Evolutionary conservation across 768 basidiomycete species (phyloP).

Genomic region (Chalciporus sphaerocephalus): DNA sequence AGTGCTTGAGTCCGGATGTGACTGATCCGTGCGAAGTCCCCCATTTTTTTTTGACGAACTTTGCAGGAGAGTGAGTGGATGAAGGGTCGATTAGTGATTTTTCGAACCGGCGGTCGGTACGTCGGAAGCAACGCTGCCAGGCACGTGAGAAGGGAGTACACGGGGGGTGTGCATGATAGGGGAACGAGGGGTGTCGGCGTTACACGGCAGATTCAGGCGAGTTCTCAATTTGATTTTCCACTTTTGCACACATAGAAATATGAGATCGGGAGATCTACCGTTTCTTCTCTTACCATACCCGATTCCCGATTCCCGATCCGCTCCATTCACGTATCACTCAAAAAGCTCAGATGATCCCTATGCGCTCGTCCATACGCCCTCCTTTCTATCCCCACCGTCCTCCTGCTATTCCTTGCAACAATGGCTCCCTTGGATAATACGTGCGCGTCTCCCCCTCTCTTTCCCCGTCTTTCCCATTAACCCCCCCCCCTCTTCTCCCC

Average conservation of each 20-base stretch:
- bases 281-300: background rate
- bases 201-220: no score
- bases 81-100: no score
- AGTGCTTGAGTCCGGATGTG: no score
- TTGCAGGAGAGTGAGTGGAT: no score
- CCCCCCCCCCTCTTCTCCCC: no score
- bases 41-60: no score
- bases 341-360: background rate
- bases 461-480: background rate
- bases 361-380: background rate
- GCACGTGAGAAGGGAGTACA: no score
- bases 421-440: slow-evolving; percentile 30
- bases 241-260: background rate
- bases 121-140: no score
- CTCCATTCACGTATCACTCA: background rate
- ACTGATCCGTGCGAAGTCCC: background rate
- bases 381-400: background rate
- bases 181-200: no score
- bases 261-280: background rate
- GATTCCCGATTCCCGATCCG: background rate
- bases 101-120: no score
- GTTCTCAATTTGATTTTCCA: background rate
- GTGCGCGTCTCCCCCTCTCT: slow-evolving; percentile 21
- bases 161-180: no score
- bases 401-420: background rate